Percentiles rank a stretch among this genome's conserved stretches.
phyloP scores from a whole-genome alignment of 441 rosid species.

The Brassica balearica region DNA sequence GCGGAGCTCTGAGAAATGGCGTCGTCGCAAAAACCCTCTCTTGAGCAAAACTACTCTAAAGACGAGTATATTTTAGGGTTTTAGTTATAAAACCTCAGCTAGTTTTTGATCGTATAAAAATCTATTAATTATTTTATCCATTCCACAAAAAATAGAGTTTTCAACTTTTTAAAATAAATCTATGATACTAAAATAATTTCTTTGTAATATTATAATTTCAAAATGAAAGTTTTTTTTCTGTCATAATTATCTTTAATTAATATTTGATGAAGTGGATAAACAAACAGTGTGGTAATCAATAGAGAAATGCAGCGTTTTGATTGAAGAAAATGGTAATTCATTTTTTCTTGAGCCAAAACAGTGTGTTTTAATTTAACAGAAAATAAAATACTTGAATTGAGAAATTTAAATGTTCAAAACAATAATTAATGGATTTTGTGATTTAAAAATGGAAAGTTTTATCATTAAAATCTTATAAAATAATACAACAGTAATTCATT shows the following conservation, averaged over 20 bases:
- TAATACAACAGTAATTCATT: not conserved
- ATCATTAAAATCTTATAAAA: not conserved
- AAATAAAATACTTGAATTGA: not conserved
- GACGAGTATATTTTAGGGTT: not conserved
- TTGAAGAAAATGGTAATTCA: no score
- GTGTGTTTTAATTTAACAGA: not conserved
- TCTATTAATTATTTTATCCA: not conserved
- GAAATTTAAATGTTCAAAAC: not conserved
- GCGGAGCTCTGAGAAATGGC: constrained; percentile 20
- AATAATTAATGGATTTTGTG: not conserved
- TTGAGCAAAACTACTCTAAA: not conserved
- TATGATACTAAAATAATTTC: not conserved
- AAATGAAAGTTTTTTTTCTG: no score
- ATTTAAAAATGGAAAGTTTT: not conserved
- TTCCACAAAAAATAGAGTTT: not conserved
- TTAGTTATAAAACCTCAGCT: not conserved
- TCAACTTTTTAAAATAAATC: no score
- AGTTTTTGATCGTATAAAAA: not conserved
- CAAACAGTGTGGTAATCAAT: no score
- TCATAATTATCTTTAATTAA: no score
- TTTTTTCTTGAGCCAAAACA: no score
- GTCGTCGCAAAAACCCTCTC: not conserved
- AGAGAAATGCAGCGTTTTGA: no score
- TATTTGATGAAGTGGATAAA: no score
- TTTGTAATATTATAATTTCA: not conserved